Base-by-base conservation (phyloP, 73 alveolate genomes). In the Blepharisma stoltei region DNA sequence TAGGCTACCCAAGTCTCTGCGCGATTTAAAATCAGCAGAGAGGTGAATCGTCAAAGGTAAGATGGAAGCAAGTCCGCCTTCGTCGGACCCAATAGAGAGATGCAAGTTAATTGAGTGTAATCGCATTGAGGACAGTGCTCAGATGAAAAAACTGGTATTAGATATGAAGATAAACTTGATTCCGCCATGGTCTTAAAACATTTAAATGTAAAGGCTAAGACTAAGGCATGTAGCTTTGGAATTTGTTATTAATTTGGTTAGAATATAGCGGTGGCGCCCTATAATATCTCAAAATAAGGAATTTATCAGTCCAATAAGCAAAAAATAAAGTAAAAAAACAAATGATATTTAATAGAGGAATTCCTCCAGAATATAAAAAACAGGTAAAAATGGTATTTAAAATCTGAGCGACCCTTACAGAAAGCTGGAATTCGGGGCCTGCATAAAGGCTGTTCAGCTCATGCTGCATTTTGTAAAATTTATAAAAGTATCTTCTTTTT, bases 221-320 rank as follows among this genome's bases (percentile, higher is more conserved):
- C n/a, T n/a, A n/a, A n/a, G n/a, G n/a, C n/a, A 32, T 32, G 41
- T 32, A 32, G 41, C 41, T 32, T 32, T 32, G 41, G 46, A 60
- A 0, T 38, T 25, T 25, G 4, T 60, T 4, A 25, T 25, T 25
- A 14, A 60, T 18, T 14, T 14, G 11, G n/a, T 60, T 14, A 25
- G 18, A 14, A 18, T 9, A 20, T n/a, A 46, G 1, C 4, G 60
- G 75, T 1, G 79, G 79, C 14, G 76, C 27, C 4, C 32, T 0
- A 44, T 44, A 69, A 46, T 1, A 43, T 69, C 60, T 69, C 20
- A 69, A 46, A 11, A 69, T n/a, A 18, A 69, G 60, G 14, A 9
- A 69, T 25, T 69, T 69, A 80, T 69, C 79, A 44, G 27, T 44
- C 69, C 69, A 69, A 25, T 69, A 69, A n/a, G 21, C 32, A 25